A percentile compares a stretch with the other conserved stretches of the same genome.
Conservation (phyloP, 768 basidiomycete species). For the Mycena metata region DNA sequence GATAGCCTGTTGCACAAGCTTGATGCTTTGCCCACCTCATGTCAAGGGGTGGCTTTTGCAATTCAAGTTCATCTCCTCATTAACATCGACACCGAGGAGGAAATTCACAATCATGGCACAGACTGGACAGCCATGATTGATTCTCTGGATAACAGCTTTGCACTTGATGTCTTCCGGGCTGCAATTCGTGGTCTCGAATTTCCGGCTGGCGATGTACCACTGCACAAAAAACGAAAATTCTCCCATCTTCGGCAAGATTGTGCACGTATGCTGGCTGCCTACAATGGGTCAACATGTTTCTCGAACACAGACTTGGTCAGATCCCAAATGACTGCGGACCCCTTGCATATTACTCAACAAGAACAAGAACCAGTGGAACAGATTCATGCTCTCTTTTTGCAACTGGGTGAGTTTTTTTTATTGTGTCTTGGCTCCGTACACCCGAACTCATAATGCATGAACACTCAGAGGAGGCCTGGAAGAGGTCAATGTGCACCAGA, state of each 20-base stretch:
- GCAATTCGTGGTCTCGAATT: background rate
- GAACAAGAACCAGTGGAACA: background rate
- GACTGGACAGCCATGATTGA: conserved; percentile 7
- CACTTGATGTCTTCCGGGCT: conserved; percentile 9
- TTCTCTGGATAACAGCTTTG: conserved; percentile 4
- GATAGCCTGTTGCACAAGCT: conserved; percentile 1
- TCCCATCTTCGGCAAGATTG: conserved; percentile 6
- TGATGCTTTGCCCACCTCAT: background rate
- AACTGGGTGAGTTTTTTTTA: conserved; percentile 2
- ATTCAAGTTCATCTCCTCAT: conserved; percentile 5
- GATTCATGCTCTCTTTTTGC: background rate
- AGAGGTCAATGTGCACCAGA: conserved; percentile 7
- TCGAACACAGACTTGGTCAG: background rate
- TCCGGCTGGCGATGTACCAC: background rate
- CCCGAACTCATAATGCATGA: background rate
- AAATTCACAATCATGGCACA: background rate
- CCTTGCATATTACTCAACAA: background rate
- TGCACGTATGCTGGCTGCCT: conserved; percentile 11
- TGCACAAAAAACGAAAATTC: background rate
- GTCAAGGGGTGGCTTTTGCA: conserved; percentile 10
- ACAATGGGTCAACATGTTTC: conserved; percentile 4
- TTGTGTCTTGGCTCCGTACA: background rate
- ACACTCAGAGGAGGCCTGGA: conserved; percentile 8
- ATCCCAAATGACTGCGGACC: background rate
- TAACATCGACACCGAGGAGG: background rate